phyloP scores from a whole-genome alignment of 140 eudicot genomes.

The Oenanthe javanica region DNA sequence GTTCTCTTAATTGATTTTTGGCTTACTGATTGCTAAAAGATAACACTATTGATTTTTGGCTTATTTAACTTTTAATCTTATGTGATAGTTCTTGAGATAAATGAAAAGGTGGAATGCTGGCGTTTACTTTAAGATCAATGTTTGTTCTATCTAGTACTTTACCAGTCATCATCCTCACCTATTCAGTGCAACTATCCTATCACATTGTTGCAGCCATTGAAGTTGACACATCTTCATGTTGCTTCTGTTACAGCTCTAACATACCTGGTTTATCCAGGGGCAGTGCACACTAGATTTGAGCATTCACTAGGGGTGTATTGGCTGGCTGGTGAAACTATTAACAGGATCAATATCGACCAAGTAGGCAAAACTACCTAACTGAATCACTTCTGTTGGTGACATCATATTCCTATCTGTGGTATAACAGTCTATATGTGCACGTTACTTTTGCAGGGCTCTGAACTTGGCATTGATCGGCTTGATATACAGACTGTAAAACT shows the following conservation, averaged over 20 bases:
- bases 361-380: conserved; percentile 26
- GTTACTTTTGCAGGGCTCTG: conserved; percentile 55
- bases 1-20: too few relatives aligned
- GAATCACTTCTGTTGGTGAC: conserved; percentile 6
- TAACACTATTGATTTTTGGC: not conserved
- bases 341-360: conserved; percentile 51
- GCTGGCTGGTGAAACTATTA: conserved; percentile 82
- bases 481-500: conserved; percentile 25
- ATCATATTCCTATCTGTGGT: conserved; percentile 8
- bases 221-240: conserved; percentile 4
- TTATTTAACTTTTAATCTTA: not conserved
- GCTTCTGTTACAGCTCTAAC: conserved; percentile 52
- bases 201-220: not conserved
- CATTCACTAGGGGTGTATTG: conserved; percentile 97
- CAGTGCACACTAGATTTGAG: conserved; percentile 95
- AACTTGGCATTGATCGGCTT: conserved; percentile 62
- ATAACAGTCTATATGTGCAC: conserved; percentile 4
- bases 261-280: conserved; percentile 89
- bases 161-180: not conserved
- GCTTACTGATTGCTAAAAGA: too few relatives aligned
- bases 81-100: not conserved
- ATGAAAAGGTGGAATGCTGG: not conserved
- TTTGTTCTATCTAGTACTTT: not conserved
- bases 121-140: not conserved
- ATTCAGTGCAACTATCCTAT: not conserved